phyloP scores from a whole-genome alignment of 1,284 basidiomycete genomes.

The Trichosporon ovoides region DNA sequence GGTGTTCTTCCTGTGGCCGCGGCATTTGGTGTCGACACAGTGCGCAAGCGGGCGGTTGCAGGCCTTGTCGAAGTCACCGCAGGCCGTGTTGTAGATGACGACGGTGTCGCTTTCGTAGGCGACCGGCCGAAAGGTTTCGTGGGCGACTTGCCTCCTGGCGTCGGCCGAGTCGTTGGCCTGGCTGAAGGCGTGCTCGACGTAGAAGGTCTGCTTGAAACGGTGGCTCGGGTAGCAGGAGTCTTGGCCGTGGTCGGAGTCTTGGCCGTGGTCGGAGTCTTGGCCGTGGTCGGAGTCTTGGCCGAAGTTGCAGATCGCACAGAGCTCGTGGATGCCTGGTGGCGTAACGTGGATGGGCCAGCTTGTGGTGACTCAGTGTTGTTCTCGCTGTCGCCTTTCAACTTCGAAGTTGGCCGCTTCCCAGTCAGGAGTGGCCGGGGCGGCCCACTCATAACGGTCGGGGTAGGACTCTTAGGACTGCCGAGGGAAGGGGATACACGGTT shows the following conservation, averaged over 20 bases:
- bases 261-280: too few species aligned
- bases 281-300: neutral
- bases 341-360: conserved; percentile 1
- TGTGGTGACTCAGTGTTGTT: neutral
- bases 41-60: neutral
- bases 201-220: neutral
- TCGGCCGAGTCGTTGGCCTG: neutral
- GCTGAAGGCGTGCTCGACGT: neutral
- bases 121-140: neutral
- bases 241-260: too few species aligned
- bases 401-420: conserved; percentile 9
- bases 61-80: neutral
- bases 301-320: conserved; percentile 8
- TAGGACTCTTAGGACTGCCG: conserved; percentile 18
- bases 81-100: neutral
- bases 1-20: neutral
- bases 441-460: conserved; percentile 24
- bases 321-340: conserved; percentile 9
- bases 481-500: neutral
- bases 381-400: neutral
- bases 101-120: neutral
- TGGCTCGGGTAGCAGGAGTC: neutral
- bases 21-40: neutral
- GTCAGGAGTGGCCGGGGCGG: conserved; percentile 38
- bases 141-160: neutral